These are phyloP conservation scores for Rhodamnia rubescens DNA, from an alignment of 345 rosid genomes.

Conservation along the genomic window DNA sequence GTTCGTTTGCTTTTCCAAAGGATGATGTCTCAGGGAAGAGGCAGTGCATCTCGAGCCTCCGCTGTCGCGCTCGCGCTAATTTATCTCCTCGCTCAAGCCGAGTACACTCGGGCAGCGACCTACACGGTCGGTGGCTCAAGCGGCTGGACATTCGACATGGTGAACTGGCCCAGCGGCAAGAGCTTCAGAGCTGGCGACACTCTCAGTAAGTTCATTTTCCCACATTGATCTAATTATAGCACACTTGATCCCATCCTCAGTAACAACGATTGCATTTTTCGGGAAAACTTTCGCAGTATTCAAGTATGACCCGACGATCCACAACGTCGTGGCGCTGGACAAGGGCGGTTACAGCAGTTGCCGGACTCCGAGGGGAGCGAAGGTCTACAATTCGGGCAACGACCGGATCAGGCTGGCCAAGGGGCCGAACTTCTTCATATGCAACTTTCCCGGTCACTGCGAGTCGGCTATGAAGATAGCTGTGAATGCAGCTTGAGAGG, in stretches of 20 bases:
- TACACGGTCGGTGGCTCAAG: slow-evolving; percentile 28
- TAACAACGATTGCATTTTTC: background rate
- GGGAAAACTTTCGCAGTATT: slow-evolving; percentile 17
- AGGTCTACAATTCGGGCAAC: slow-evolving; percentile 24
- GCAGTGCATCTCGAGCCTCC: slow-evolving; percentile 19
- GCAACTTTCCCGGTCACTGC: slow-evolving; percentile 36
- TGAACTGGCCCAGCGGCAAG: slow-evolving; percentile 37
- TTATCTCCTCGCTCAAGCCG: slow-evolving; percentile 4
- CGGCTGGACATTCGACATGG: slow-evolving; percentile 35
- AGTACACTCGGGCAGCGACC: slow-evolving; percentile 16
- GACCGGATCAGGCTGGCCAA: slow-evolving; percentile 28
- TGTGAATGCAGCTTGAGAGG: slow-evolving; percentile 16
- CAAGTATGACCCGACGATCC: slow-evolving; percentile 25
- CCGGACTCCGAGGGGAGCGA: slow-evolving; percentile 20
- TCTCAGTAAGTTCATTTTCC: slow-evolving; percentile 15
- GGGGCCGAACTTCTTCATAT: slow-evolving; percentile 43
- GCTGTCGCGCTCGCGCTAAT: background rate
- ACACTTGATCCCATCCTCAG: background rate
- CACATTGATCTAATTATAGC: background rate
- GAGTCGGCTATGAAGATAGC: slow-evolving; percentile 43
- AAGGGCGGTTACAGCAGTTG: slow-evolving; percentile 21
- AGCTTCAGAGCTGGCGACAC: slow-evolving; percentile 39
- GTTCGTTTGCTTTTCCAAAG: background rate
- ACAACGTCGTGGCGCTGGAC: slow-evolving; percentile 38
- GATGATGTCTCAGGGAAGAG: slow-evolving; percentile 32